Conservation (phyloP, 441 rosid species). For the Croton setiger region DNA sequence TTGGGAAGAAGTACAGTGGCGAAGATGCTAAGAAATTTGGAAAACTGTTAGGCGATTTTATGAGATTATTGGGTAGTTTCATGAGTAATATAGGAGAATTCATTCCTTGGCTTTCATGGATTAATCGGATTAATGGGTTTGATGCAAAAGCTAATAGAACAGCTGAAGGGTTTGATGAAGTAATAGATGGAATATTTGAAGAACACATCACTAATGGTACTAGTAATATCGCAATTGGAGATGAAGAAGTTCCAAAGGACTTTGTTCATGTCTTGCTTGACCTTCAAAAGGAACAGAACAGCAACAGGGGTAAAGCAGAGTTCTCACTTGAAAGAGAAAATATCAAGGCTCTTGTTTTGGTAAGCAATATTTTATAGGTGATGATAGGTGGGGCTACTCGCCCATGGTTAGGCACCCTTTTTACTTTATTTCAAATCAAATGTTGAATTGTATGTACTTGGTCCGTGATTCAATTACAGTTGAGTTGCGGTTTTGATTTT, state of each 20-base stretch:
- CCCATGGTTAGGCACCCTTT: too few species aligned
- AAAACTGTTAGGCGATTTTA: slow-evolving; percentile 38
- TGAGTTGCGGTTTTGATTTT: too few species aligned
- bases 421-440: too few species aligned
- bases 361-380: too few species aligned
- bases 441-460: too few species aligned
- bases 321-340: slow-evolving; percentile 20
- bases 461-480: too few species aligned
- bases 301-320: background rate
- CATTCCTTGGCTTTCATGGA: slow-evolving; percentile 49
- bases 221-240: too few species aligned
- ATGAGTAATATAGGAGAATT: slow-evolving; percentile 35
- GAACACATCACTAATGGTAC: slow-evolving; percentile 28
- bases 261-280: slow-evolving; percentile 37
- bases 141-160: slow-evolving; percentile 34
- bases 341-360: slow-evolving; percentile 16
- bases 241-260: slow-evolving; percentile 21
- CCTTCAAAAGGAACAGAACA: slow-evolving; percentile 27
- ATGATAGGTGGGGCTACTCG: too few species aligned
- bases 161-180: slow-evolving; percentile 37
- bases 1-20: slow-evolving; percentile 39
- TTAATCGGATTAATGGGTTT: slow-evolving; percentile 41
- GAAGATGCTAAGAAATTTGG: slow-evolving; percentile 37
- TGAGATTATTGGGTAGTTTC: slow-evolving; percentile 40
- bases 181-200: slow-evolving; percentile 40